Base-by-base conservation (phyloP, 2,329 filamentous ascomycete species). In the Penicillium sp. region DNA sequence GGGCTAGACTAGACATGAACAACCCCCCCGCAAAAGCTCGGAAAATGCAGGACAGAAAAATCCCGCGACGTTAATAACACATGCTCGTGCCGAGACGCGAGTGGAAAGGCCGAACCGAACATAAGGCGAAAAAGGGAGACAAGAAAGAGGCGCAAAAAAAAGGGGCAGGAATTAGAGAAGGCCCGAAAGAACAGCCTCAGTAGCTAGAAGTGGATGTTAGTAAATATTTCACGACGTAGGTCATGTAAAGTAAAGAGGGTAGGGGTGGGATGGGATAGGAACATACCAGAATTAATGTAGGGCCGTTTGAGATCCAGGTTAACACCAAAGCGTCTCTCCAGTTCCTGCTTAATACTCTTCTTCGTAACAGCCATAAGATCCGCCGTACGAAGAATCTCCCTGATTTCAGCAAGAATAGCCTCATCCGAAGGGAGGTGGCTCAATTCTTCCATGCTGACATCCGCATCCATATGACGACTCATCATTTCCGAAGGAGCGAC, bases 351-450 rank as follows among this genome's bases (percentile, higher is more conserved):
- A 75, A 99, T 89, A 64, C 89, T 91, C 84, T 99, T 99, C 85
- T 99, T 99, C 60, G 94, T 99, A 36, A 99, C 90, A 4, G 85
- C 92, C 94, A 99, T 99, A 68, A 99, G 77, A 75, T 99, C 94
- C 2, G 91, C 92, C 10, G 89, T 95, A 62, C 87, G 84, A 56
- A 99, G 78, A 58, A 99, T 96, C 67, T 97, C 91, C 45, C 94
- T 84, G 64, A 99, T 99, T 80, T 99, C 94, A 0, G 91, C 87
- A 56, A 99, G 78, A 43, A 99, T 80, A 9, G 90, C 88, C 67
- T 99, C 94, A 63, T 99, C 94, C 55, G 82, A 89, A 0, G 94
- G 94, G 67, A 97, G 75, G 50, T 87, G 85, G 7, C 83, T 80
- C 62, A 96, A 80, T 64, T 89, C 88, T 6, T 84, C 72, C 84